These are phyloP conservation scores for Arthroderma uncinatum DNA, from an alignment of 2,329 filamentous ascomycete genomes.

Conservation along the genomic window DNA sequence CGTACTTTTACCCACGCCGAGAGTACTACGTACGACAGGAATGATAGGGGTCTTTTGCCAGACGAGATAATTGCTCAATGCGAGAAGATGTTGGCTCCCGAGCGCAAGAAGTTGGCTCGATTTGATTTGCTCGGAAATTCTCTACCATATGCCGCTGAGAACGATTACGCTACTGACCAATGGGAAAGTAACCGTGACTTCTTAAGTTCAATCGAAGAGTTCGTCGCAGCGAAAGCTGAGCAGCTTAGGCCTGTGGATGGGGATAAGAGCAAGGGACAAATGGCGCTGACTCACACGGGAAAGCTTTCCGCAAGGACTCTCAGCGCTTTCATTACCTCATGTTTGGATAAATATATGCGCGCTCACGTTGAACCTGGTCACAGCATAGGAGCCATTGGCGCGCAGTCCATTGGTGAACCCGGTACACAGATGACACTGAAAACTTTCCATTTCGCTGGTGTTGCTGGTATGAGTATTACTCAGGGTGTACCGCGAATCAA, in stretches of 20 bases:
- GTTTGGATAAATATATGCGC: conserved; percentile 79
- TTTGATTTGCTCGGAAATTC: conserved; percentile 51
- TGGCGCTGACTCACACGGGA: conserved; percentile 55
- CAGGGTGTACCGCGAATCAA: conserved; percentile 99
- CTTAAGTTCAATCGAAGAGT: conserved; percentile 63
- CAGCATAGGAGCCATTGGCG: conserved; percentile 88
- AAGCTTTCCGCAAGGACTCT: conserved; percentile 72
- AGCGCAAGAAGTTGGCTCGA: conserved; percentile 54
- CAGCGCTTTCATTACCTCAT: conserved; percentile 64
- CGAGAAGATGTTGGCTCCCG: conserved; percentile 53
- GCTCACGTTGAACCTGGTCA: conserved; percentile 90
- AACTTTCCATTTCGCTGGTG: conserved; percentile 99
- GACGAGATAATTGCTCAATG: conserved; percentile 61
- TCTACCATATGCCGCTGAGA: conserved; percentile 59
- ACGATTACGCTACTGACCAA: conserved; percentile 58
- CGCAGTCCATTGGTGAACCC: conserved; percentile 94
- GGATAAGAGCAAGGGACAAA: conserved; percentile 23
- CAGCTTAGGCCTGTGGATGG: conserved; percentile 40
- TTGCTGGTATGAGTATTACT: conserved; percentile 98
- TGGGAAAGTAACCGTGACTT: conserved; percentile 76
- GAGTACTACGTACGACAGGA: conserved; percentile 67
- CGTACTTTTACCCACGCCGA: conserved; percentile 76
- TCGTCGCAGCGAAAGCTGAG: conserved; percentile 53
- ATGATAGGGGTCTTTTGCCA: conserved; percentile 61
- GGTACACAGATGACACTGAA: conserved; percentile 99